Base-by-base conservation (phyloP, 2,329 filamentous ascomycete species). In the Cordyceps farinosa region DNA sequence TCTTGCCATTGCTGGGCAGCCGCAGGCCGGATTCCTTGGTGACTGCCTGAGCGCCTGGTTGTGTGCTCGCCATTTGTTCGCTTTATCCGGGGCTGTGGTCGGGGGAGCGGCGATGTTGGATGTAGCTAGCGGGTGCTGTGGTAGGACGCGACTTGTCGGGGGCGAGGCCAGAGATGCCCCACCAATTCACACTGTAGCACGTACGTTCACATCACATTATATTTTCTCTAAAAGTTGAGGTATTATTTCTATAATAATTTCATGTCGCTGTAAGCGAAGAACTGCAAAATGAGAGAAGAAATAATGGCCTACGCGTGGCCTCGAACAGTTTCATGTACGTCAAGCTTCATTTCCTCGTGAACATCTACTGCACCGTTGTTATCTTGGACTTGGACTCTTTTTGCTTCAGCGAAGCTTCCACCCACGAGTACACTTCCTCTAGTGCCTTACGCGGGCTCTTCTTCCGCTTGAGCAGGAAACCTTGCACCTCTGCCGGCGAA, bases 1-100 rank as follows among this genome's bases (percentile, higher is more conserved):
- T 97, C 80, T 98, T 98, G 80, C 92, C 92, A 76, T 88, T 96
- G 63, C 91, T 91, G 54, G 95, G 94, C 72, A 96, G 91, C 69
- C 92, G 90, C 66, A 99, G 87, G 32, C 90, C 88, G 40, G 82
- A 75, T 67, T 82, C 81, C 73, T 82, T 80, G 68, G 77, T 42
- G n/a, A 44, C 76, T 64, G 78, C 74, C 32, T 77, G 70, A 67
- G 81, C 77, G 67, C 77, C 72, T 63, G 81, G 75, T 68, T 82
- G 81, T 48, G 81, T 73, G 72, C 82, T 84, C 64, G 82, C 77
- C 82, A 85, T 85, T 15, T 67, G 65, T 69, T 62, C 3, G 32
- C 22, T 30, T 55, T 38, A 47, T n/a, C 22, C n/a, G 15, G 29
- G 36, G 32, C 15, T 47, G 57, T 40, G 1, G 22, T 32, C 32